A percentile compares a stretch with the other conserved stretches of the same genome.
Evolutionary conservation across 805 yeast species (phyloP).

Genomic region (Suhomyces pyralidae): DNA sequence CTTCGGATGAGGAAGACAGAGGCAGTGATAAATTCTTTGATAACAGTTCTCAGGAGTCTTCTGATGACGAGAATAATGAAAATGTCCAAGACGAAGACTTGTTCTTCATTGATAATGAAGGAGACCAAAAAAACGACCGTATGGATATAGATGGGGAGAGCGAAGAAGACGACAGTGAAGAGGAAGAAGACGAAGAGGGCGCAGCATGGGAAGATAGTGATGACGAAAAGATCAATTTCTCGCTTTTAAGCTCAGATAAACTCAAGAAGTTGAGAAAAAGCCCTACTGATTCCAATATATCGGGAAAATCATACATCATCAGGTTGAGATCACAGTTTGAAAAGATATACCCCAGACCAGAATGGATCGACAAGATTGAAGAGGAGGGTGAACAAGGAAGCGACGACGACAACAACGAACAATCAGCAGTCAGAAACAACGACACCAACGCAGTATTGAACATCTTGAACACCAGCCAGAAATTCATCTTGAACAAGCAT

Average conservation of each 20-base stretch:
- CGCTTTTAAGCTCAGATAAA: conserved; percentile 57
- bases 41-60: conserved; percentile 11
- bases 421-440: conserved; percentile 9
- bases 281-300: conserved; percentile 50
- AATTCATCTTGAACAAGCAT: conserved; percentile 42
- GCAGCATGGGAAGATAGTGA: conserved; percentile 91
- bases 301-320: conserved; percentile 58
- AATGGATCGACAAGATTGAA: conserved; percentile 58
- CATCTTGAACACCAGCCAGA: conserved; percentile 29
- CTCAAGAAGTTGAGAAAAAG: conserved; percentile 68
- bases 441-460: conserved; percentile 31
- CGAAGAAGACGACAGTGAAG: conserved; percentile 32
- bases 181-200: conserved; percentile 86
- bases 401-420: conserved; percentile 19
- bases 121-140: conserved; percentile 40
- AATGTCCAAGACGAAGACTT: conserved; percentile 38
- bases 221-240: conserved; percentile 69
- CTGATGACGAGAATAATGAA: conserved; percentile 27
- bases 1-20: conserved; percentile 36
- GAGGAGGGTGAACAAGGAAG: conserved; percentile 34
- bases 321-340: conserved; percentile 72
- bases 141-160: conserved; percentile 21
- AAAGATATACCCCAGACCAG: conserved; percentile 76
- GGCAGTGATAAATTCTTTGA: conserved; percentile 16
- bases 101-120: conserved; percentile 33